Evolutionary conservation across 2,329 filamentous ascomycete genomes (phyloP).

Genomic region (Mollisiaceae sp.): DNA sequence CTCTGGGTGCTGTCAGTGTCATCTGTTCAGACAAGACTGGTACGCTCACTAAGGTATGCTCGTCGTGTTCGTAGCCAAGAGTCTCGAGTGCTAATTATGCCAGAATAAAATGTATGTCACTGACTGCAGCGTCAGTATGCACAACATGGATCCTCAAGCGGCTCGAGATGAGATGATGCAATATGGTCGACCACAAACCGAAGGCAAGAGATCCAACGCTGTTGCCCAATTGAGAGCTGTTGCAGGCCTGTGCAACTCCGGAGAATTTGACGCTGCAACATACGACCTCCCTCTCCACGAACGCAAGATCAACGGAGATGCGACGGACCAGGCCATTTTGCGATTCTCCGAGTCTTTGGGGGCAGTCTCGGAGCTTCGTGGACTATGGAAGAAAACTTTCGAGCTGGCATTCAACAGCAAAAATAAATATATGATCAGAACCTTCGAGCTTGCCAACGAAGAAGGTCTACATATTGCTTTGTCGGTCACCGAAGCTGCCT

Average conservation of each 20-base stretch:
- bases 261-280: constrained; percentile 73
- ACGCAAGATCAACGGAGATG: constrained; percentile 73
- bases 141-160: constrained; percentile 52
- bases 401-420: constrained; percentile 80
- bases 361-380: constrained; percentile 62
- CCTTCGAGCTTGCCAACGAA: constrained; percentile 54
- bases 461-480: constrained; percentile 48
- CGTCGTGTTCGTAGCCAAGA: background rate
- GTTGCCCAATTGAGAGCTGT: constrained; percentile 64
- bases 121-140: constrained; percentile 64
- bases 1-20: constrained; percentile 72
- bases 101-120: constrained; percentile 77
- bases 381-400: constrained; percentile 68
- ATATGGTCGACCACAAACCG: constrained; percentile 17
- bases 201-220: constrained; percentile 46
- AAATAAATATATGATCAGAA: constrained; percentile 80
- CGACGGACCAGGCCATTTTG: constrained; percentile 76
- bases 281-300: constrained; percentile 61
- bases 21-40: constrained; percentile 82
- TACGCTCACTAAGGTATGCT: constrained; percentile 57
- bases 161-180: constrained; percentile 51
- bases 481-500: constrained; percentile 40
- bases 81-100: constrained; percentile 5
- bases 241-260: constrained; percentile 74
- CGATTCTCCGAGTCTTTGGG: constrained; percentile 72